phyloP scores from a whole-genome alignment of 495 filamentous ascomycete genomes.

The Aeminium ludgeri region DNA sequence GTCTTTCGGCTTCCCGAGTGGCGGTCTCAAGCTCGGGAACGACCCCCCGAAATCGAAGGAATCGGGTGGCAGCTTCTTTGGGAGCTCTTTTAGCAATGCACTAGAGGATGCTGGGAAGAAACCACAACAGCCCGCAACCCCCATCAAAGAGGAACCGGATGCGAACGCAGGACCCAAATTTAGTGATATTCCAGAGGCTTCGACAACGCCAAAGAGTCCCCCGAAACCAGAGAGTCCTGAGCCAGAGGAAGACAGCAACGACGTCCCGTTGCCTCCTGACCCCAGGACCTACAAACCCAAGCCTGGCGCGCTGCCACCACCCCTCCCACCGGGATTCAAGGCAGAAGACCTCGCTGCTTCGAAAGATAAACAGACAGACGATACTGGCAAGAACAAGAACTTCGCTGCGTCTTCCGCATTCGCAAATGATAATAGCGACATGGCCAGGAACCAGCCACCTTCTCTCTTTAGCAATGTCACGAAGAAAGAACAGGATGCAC shows the following conservation, averaged over 20 bases:
- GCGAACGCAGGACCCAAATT: slow-evolving; percentile 34
- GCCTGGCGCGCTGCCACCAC: background rate
- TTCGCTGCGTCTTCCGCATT: background rate
- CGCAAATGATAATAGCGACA: background rate
- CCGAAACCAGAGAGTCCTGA: background rate
- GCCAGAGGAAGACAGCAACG: slow-evolving; percentile 7
- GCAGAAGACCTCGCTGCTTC: background rate
- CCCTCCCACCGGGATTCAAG: slow-evolving; percentile 1
- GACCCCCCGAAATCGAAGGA: slow-evolving; percentile 36
- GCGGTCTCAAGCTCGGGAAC: slow-evolving; percentile 55
- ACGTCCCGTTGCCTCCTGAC: slow-evolving; percentile 16
- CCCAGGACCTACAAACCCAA: slow-evolving; percentile 23
- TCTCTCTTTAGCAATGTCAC: background rate
- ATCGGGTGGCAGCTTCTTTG: slow-evolving; percentile 26
- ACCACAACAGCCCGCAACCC: slow-evolving; percentile 19
- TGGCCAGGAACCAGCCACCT: too few species aligned
- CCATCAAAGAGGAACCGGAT: slow-evolving; percentile 41
- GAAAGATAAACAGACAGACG: background rate
- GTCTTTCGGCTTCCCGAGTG: slow-evolving; percentile 32
- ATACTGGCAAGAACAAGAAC: too few species aligned
- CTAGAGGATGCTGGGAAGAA: slow-evolving; percentile 35
- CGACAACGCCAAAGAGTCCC: background rate
- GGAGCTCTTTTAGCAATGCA: slow-evolving; percentile 32
- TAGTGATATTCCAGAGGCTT: slow-evolving; percentile 18
- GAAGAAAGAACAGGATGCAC: slow-evolving; percentile 27